These are phyloP conservation scores for Aspergillus pseudotamarii DNA, from an alignment of 2,329 filamentous ascomycete species.

Conservation along the genomic window DNA sequence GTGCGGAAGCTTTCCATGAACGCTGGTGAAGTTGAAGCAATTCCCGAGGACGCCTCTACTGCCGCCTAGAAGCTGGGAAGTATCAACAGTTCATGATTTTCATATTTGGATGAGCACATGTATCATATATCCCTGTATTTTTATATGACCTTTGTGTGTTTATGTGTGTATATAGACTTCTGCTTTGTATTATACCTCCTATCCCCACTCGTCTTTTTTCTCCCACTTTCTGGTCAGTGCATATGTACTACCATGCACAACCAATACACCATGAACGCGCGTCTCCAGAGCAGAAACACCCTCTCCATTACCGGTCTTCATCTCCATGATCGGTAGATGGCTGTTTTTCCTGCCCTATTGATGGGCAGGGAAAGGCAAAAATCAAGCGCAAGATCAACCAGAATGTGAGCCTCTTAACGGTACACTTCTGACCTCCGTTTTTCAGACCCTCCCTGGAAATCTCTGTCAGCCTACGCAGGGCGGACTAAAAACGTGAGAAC, in stretches of 20 bases:
- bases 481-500: constrained; percentile 62
- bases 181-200: constrained; percentile 22
- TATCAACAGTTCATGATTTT: not conserved
- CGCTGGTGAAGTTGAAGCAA: constrained; percentile 45
- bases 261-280: constrained; percentile 14
- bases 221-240: not conserved
- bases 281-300: constrained; percentile 51
- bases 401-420: constrained; percentile 35
- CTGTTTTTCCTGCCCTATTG: constrained; percentile 38
- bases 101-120: not conserved
- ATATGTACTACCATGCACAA: not conserved
- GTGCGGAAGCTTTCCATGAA: constrained; percentile 72
- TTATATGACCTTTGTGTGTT: constrained; percentile 6
- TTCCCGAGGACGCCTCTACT: constrained; percentile 25
- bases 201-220: constrained; percentile 17
- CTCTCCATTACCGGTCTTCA: constrained; percentile 50
- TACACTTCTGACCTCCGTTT: constrained; percentile 48
- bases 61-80: constrained; percentile 21
- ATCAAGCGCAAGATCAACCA: constrained; percentile 54
- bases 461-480: constrained; percentile 52
- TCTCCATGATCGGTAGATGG: constrained; percentile 53
- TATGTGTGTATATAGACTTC: constrained; percentile 28
- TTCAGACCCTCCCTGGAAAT: constrained; percentile 55
- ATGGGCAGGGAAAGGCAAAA: constrained; percentile 12
- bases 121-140: constrained; percentile 14